Conservation (phyloP, 106 monocot genomes). For the Dendrobium chrysotoxum region DNA sequence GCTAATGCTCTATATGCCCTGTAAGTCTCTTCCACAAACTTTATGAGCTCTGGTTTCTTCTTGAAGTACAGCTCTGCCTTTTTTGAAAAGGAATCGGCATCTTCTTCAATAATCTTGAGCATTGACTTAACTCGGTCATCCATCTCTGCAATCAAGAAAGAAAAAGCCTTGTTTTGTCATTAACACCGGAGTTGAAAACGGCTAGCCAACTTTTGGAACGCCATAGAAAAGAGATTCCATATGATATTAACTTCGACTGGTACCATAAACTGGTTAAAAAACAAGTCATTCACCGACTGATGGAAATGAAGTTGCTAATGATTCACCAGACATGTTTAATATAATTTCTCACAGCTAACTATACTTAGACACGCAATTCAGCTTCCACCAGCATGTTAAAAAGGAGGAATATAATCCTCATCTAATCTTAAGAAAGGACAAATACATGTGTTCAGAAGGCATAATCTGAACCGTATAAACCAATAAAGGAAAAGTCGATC, state of each 20-base stretch:
- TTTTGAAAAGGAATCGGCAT: slow-evolving; percentile 47
- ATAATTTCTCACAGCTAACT: neutral
- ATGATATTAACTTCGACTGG: neutral
- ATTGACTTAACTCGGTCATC: slow-evolving; percentile 39
- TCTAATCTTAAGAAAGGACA: neutral
- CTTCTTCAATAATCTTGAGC: slow-evolving; percentile 46
- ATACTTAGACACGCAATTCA: neutral
- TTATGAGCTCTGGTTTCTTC: slow-evolving; percentile 40
- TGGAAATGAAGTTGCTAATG: neutral
- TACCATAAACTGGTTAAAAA: neutral
- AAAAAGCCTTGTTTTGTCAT: neutral
- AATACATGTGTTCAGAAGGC: neutral
- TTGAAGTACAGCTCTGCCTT: slow-evolving; percentile 56
- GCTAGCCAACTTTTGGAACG: neutral
- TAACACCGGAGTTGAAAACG: neutral
- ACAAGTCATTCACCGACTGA: neutral
- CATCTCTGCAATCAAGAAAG: slow-evolving; percentile 29
- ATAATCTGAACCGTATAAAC: neutral
- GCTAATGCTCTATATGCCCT: slow-evolving; percentile 43
- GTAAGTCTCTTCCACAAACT: slow-evolving; percentile 42
- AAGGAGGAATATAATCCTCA: neutral
- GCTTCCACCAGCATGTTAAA: neutral
- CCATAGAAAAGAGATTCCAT: neutral
- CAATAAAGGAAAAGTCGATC: neutral
- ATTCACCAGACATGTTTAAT: slow-evolving; percentile 3